phyloP scores from a whole-genome alignment of 2,329 filamentous ascomycete species.

The Neonectria neomacrospora region DNA sequence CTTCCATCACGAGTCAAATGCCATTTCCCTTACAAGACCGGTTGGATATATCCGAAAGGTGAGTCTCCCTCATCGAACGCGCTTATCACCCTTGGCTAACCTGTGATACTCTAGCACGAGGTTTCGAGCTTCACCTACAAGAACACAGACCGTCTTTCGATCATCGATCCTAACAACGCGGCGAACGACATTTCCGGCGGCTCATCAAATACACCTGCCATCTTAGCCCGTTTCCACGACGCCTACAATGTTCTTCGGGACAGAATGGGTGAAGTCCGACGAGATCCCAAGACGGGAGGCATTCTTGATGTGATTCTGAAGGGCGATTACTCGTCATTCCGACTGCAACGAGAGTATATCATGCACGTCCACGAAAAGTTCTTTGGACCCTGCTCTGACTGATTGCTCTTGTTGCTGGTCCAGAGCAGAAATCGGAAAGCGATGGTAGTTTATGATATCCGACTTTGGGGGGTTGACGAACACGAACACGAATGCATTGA shows the following conservation, averaged over 20 bases:
- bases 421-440: constrained; percentile 4
- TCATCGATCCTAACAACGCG: constrained; percentile 89
- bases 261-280: constrained; percentile 65
- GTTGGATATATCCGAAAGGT: constrained; percentile 80
- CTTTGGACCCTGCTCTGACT: constrained; percentile 49
- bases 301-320: constrained; percentile 79
- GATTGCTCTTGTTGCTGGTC: constrained; percentile 9
- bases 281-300: constrained; percentile 42
- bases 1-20: constrained; percentile 76
- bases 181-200: constrained; percentile 92
- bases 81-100: constrained; percentile 8
- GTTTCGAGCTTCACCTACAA: constrained; percentile 64
- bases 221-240: constrained; percentile 75
- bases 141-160: constrained; percentile 77
- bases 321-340: constrained; percentile 83
- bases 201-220: constrained; percentile 74
- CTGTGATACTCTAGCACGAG: constrained; percentile 49
- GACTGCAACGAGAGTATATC: constrained; percentile 73
- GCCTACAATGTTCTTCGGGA: constrained; percentile 68
- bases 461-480: constrained; percentile 33
- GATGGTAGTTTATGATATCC: constrained; percentile 20
- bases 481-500: constrained; percentile 5
- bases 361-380: constrained; percentile 60
- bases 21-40: constrained; percentile 81
- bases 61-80: constrained; percentile 40